Evolutionary conservation across 192 early-diverging fungal species (phyloP).

Genomic region (Coemansia sp.): DNA sequence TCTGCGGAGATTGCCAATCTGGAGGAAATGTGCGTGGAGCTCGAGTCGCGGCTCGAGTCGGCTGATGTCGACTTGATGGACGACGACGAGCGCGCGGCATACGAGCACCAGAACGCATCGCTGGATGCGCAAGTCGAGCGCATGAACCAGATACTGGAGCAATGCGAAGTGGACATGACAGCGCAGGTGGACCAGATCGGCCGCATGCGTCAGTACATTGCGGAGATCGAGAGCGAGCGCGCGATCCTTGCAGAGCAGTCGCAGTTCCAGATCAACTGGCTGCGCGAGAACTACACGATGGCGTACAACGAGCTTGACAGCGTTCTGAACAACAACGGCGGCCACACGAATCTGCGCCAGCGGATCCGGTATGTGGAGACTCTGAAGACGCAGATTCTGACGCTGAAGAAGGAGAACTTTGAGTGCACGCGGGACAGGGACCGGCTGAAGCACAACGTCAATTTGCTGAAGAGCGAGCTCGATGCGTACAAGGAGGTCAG

Average conservation of each 20-base stretch:
- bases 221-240: constrained; percentile 45
- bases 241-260: constrained; percentile 47
- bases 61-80: constrained; percentile 14
- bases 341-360: constrained; percentile 48
- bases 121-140: constrained; percentile 22
- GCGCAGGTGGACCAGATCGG: constrained; percentile 29
- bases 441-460: constrained; percentile 25
- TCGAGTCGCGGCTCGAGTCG: constrained; percentile 34
- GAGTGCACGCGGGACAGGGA: constrained; percentile 37
- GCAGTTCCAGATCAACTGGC: constrained; percentile 53
- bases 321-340: constrained; percentile 33
- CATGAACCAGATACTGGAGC: constrained; percentile 31
- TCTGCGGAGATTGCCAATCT: constrained; percentile 11
- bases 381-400: constrained; percentile 44
- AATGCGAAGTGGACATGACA: constrained; percentile 47
- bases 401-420: constrained; percentile 44
- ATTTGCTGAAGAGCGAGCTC: constrained; percentile 41
- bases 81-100: constrained; percentile 30
- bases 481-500: constrained; percentile 50
- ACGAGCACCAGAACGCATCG: constrained; percentile 16
- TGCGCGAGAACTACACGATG: constrained; percentile 48
- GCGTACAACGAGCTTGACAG: constrained; percentile 44
- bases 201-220: constrained; percentile 29
- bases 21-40: constrained; percentile 15
- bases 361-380: constrained; percentile 47